Conservation (phyloP, 495 filamentous ascomycete genomes). For the Penicillium alfredii region DNA sequence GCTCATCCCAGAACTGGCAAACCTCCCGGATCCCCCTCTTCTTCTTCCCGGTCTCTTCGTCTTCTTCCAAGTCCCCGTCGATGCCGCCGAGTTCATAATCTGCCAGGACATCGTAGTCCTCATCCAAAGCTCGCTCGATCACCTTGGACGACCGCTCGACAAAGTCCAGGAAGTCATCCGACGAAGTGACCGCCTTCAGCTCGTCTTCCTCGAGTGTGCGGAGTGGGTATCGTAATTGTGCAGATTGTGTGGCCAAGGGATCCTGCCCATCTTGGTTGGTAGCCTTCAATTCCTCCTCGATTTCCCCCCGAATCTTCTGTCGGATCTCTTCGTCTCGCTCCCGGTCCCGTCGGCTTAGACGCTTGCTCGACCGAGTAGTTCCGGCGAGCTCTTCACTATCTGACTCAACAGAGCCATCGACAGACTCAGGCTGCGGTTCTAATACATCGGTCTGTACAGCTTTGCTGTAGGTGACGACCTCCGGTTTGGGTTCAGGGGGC, state of each 20-base stretch:
- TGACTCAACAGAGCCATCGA: constrained; percentile 57
- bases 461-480: constrained; percentile 91
- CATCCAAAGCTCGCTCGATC: constrained; percentile 89
- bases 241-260: constrained; percentile 38
- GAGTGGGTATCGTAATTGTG: constrained; percentile 64
- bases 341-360: constrained; percentile 65
- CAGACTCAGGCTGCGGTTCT: constrained; percentile 22
- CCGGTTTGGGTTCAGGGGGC: constrained; percentile 65
- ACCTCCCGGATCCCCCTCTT: constrained; percentile 78
- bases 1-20: constrained; percentile 86
- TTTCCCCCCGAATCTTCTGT: constrained; percentile 76
- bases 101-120: constrained; percentile 89
- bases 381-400: constrained; percentile 58
- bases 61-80: constrained; percentile 68
- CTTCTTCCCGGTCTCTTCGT: constrained; percentile 76
- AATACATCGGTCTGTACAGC: constrained; percentile 72
- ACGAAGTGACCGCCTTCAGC: constrained; percentile 81
- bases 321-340: constrained; percentile 85
- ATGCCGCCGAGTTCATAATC: constrained; percentile 78
- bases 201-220: constrained; percentile 80
- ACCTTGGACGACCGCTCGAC: constrained; percentile 94
- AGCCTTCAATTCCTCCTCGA: constrained; percentile 83
- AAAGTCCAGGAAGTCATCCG: constrained; percentile 90
- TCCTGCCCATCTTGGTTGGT: constrained; percentile 53
- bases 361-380: constrained; percentile 47